Conservation (phyloP, 2,329 filamentous ascomycete species). For the Fusarium phyllophilum region DNA sequence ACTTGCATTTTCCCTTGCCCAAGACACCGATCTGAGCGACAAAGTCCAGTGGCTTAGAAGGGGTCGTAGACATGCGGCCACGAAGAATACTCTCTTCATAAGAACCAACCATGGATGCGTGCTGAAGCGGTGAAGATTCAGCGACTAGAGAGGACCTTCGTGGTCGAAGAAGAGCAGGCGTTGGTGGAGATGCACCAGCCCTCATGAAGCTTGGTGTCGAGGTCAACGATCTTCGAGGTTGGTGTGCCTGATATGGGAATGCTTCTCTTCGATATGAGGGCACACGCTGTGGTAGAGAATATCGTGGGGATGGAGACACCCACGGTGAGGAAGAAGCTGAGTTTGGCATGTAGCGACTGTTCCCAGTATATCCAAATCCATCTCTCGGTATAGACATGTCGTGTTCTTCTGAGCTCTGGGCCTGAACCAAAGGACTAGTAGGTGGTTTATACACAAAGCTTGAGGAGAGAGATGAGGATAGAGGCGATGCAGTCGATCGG, state of each 20-base stretch:
- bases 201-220: constrained; percentile 60
- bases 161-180: constrained; percentile 61
- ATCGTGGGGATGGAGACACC: constrained; percentile 52
- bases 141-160: constrained; percentile 77
- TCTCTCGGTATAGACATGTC: constrained; percentile 66
- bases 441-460: constrained; percentile 88
- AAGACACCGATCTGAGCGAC: constrained; percentile 94
- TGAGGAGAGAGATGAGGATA: constrained; percentile 78
- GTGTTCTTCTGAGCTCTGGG: constrained; percentile 81
- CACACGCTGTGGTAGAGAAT: constrained; percentile 40
- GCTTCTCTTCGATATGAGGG: constrained; percentile 65
- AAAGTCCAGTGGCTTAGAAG: constrained; percentile 92
- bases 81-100: constrained; percentile 97
- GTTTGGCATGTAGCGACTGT: constrained; percentile 77
- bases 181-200: constrained; percentile 58
- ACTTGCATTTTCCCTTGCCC: constrained; percentile 87
- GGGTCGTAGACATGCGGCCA: constrained; percentile 95
- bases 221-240: constrained; percentile 79
- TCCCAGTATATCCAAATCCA: constrained; percentile 59
- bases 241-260: constrained; percentile 79
- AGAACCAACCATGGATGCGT: constrained; percentile 96
- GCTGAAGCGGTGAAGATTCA: constrained; percentile 81
- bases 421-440: constrained; percentile 91
- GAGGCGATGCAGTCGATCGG: constrained; percentile 64
- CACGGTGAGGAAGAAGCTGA: constrained; percentile 64